Evolutionary conservation across 805 yeast species (phyloP).

Genomic region (Cyberlindnera meyerae): DNA sequence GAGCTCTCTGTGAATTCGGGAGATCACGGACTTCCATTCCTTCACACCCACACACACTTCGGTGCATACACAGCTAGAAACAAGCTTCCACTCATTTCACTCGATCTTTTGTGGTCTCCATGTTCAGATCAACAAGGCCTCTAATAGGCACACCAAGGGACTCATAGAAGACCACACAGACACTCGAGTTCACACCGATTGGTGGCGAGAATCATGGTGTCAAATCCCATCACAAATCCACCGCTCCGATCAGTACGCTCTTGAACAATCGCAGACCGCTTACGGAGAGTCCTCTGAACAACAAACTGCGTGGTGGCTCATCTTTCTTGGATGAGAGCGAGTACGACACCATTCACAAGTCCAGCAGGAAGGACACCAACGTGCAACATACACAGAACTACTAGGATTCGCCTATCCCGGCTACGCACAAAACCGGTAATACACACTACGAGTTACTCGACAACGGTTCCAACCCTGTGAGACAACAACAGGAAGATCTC

Average conservation of each 20-base stretch:
- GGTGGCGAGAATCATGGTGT: constrained; percentile 6
- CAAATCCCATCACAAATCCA: neutral
- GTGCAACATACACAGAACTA: constrained; percentile 2
- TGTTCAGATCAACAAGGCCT: constrained; percentile 12
- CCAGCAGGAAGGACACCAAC: too few relatives aligned
- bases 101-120: constrained; percentile 3
- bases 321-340: constrained; percentile 24
- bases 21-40: neutral
- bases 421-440: constrained; percentile 10
- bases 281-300: constrained; percentile 16
- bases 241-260: neutral
- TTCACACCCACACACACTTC: neutral
- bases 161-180: constrained; percentile 7
- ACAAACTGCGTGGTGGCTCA: constrained; percentile 24
- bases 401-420: constrained; percentile 13
- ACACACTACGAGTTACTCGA: constrained; percentile 17
- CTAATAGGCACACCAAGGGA: constrained; percentile 15
- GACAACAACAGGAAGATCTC: constrained; percentile 27
- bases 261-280: constrained; percentile 14
- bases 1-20: neutral
- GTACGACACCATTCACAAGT: constrained; percentile 19
- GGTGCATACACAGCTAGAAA: too few relatives aligned
- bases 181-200: constrained; percentile 17
- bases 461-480: constrained; percentile 28
- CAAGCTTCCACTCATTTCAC: too few relatives aligned